Percentiles rank a stretch among this genome's conserved stretches.
These are phyloP conservation scores for Erigeron canadensis DNA, from an alignment of 129 eudicot genomes.

Conservation along the genomic window DNA sequence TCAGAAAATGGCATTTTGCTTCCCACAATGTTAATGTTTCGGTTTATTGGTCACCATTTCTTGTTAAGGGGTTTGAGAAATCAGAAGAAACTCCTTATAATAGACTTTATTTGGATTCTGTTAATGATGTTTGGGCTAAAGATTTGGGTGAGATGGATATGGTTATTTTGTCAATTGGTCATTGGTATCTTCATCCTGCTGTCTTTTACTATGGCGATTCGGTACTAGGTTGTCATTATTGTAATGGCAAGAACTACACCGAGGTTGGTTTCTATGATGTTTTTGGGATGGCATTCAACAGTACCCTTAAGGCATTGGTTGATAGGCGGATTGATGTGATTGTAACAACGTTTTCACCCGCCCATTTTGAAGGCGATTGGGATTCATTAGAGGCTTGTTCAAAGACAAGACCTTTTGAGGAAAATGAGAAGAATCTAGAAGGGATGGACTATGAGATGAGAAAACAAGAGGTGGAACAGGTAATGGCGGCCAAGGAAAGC, in stretches of 20 bases:
- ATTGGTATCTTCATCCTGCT: slow-evolving; percentile 88
- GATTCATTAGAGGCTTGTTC: slow-evolving; percentile 87
- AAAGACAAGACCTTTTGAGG: slow-evolving; percentile 62
- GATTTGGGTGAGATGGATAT: slow-evolving; percentile 69
- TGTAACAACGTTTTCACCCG: slow-evolving; percentile 80
- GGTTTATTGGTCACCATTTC: slow-evolving; percentile 91
- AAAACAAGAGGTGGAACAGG: slow-evolving; percentile 52
- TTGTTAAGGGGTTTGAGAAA: slow-evolving; percentile 89
- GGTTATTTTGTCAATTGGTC: slow-evolving; percentile 80
- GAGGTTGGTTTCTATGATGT: slow-evolving; percentile 83
- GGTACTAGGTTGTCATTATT: slow-evolving; percentile 69
- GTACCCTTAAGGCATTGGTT: slow-evolving; percentile 51
- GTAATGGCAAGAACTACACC: slow-evolving; percentile 46
- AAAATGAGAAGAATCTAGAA: slow-evolving; percentile 50
- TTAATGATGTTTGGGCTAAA: slow-evolving; percentile 74
- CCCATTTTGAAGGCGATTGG: slow-evolving; percentile 98
- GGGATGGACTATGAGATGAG: slow-evolving; percentile 85
- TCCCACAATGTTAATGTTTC: slow-evolving; percentile 71
- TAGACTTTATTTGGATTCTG: slow-evolving; percentile 58
- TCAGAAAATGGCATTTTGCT: slow-evolving; percentile 78
- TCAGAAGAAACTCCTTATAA: slow-evolving; percentile 47
- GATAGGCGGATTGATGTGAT: slow-evolving; percentile 52
- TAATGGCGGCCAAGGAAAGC: slow-evolving; percentile 45
- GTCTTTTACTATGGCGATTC: slow-evolving; percentile 51
- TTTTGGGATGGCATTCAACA: slow-evolving; percentile 71